Evolutionary conservation across 1,139 yeast species (phyloP).

Genomic region (Kluyveromyces sp.): DNA sequence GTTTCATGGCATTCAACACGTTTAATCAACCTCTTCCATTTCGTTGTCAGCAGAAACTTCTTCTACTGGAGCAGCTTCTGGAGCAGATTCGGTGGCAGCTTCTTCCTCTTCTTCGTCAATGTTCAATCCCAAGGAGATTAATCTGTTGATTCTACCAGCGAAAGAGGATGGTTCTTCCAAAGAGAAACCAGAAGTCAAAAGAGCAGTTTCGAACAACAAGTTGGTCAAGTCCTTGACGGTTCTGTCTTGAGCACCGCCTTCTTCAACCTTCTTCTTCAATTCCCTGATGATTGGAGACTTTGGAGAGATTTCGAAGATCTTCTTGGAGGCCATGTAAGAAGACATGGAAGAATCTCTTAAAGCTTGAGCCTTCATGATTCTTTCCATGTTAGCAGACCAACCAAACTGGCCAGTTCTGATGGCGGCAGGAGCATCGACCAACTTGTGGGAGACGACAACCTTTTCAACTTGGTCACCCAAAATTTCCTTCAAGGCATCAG

Average conservation of each 20-base stretch:
- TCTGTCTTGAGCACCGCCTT: conserved; percentile 96
- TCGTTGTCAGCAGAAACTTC: conserved; percentile 80
- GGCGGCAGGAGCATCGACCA: conserved; percentile 99
- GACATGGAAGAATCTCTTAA: conserved; percentile 98
- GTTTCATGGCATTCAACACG: background rate
- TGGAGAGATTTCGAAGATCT: conserved; percentile 98
- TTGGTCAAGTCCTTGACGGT: conserved; percentile 97
- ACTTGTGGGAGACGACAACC: conserved; percentile 96
- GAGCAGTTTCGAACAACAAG: conserved; percentile 93
- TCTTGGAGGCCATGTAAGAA: conserved; percentile 98
- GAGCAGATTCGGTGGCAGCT: conserved; percentile 27
- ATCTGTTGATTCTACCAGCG: conserved; percentile 96
- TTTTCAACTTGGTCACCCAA: conserved; percentile 99
- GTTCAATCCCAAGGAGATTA: conserved; percentile 95
- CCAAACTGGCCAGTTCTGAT: conserved; percentile 99
- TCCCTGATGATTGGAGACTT: conserved; percentile 91
- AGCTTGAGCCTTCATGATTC: conserved; percentile 99
- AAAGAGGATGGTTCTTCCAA: conserved; percentile 97
- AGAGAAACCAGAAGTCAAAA: conserved; percentile 97
- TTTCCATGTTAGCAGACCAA: conserved; percentile 99
- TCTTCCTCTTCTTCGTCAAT: conserved; percentile 81
- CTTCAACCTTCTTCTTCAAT: conserved; percentile 92
- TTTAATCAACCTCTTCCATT: conserved; percentile 98
- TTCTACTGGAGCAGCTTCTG: conserved; percentile 45
- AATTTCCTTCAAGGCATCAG: conserved; percentile 93